Evolutionary conservation across 768 basidiomycete genomes (phyloP), one percentile per base, ranked within the genome.

Genomic region (Ephemerocybe angulata): DNA sequence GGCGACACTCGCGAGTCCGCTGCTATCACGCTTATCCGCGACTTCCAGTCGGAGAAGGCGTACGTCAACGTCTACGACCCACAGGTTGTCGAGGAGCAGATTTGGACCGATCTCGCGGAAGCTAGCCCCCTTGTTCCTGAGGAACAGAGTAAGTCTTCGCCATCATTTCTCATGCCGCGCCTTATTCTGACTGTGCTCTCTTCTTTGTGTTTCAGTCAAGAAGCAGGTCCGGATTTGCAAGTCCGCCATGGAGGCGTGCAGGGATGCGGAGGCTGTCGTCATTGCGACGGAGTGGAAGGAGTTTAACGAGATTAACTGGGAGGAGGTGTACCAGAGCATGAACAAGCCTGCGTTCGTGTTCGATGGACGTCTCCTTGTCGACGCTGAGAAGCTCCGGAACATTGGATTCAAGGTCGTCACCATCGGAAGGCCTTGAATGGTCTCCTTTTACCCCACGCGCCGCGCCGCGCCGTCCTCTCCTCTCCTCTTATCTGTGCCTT

Each of bases 301-400:
- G 73, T 99, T 99, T 83, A 82, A 81, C 65, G 81, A 87, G 35
- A 89, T 99, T 60, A 86, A 95, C 72, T 99, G 97, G 97, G 69
- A 82, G 62, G 74, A 75, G 31, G 88, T 98, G 38, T 97, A 98
- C 74, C 70, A 75, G 49, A 73, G 78, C 65, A 98, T 98, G 93
- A 90, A 88, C 65, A 97, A 98, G 79, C 97, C 97, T n/a, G 96
- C 97, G 4, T 98, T 97, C 66, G 81, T 99, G 60, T 98, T 98
- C 65, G 96, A 98, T 67, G 94, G 94, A 4, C 83, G 94, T 29
- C 76, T 97, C 58, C 79, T 98, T 64, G 79, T 98, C 41, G 90
- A 98, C 66, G 84, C 83, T 10, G 84, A 85, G 49, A 81, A 83
- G 69, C 77, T 98, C 59, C 82, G 81, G 63, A 69, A 82, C 65